phyloP scores from a whole-genome alignment of 805 yeast genomes.

The Kodamaea jinghongensis region DNA sequence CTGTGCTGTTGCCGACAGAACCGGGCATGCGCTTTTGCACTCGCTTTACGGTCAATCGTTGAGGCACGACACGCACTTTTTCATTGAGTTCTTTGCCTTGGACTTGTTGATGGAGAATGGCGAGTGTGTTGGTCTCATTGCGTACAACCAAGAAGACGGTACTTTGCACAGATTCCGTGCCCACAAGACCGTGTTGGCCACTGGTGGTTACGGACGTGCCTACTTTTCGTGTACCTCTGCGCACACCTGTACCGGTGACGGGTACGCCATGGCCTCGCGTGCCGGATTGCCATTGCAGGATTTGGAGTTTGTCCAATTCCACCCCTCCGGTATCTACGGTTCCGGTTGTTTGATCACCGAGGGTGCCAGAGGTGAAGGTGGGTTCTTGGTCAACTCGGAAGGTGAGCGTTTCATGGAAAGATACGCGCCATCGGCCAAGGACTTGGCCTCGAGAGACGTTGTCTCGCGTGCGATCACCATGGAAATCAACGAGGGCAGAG shows the following conservation, averaged over 20 bases:
- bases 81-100: slow-evolving; percentile 95
- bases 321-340: slow-evolving; percentile 98
- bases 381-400: slow-evolving; percentile 90
- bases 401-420: slow-evolving; percentile 99
- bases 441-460: slow-evolving; percentile 96
- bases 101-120: slow-evolving; percentile 95
- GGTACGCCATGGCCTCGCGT: slow-evolving; percentile 95
- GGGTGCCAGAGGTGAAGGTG: slow-evolving; percentile 99
- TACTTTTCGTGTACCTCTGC: slow-evolving; percentile 99
- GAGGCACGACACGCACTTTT: slow-evolving; percentile 95
- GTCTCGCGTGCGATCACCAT: slow-evolving; percentile 97
- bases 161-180: slow-evolving; percentile 97
- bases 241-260: slow-evolving; percentile 99
- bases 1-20: slow-evolving; percentile 99
- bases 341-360: slow-evolving; percentile 98
- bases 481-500: slow-evolving; percentile 98
- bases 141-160: slow-evolving; percentile 98
- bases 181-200: slow-evolving; percentile 93
- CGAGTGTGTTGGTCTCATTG: slow-evolving; percentile 93
- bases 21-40: slow-evolving; percentile 96
- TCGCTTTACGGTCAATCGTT: slow-evolving; percentile 95
- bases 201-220: slow-evolving; percentile 98
- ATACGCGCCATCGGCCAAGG: slow-evolving; percentile 98
- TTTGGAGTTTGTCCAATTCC: slow-evolving; percentile 97
- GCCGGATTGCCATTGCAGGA: slow-evolving; percentile 98